These are phyloP conservation scores for Thecaphora thlaspeos DNA, from an alignment of 1,284 basidiomycete species.

Conservation along the genomic window DNA sequence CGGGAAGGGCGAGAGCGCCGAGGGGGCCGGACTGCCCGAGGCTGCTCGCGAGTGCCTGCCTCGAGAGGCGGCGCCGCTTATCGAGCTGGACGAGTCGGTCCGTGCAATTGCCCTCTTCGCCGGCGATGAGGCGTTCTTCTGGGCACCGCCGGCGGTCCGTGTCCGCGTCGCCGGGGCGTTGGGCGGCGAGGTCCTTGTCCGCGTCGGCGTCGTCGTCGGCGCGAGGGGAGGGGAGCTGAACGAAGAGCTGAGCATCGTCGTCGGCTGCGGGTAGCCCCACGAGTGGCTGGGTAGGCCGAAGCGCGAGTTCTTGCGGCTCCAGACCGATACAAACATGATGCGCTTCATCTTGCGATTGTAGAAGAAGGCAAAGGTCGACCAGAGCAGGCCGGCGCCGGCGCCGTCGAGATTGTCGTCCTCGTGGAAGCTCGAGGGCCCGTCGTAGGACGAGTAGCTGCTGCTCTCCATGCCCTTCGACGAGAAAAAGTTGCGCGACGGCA, in stretches of 20 bases:
- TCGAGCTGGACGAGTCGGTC: conserved; percentile 29
- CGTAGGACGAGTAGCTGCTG: conserved; percentile 19
- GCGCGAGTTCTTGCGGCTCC: conserved; percentile 71
- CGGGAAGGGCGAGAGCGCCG: conserved; percentile 52
- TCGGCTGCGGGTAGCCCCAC: conserved; percentile 26
- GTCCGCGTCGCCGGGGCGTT: neutral
- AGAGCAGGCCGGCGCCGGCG: conserved; percentile 74
- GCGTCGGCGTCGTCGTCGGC: neutral
- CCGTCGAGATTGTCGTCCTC: conserved; percentile 66
- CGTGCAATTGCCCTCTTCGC: conserved; percentile 43
- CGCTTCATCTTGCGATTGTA: conserved; percentile 86
- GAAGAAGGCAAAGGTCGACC: conserved; percentile 98
- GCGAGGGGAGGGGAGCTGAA: conserved; percentile 18
- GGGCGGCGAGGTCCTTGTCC: neutral
- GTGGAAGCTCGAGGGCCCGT: conserved; percentile 21
- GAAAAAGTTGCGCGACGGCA: conserved; percentile 16
- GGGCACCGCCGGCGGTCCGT: conserved; percentile 1
- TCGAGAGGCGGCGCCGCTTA: conserved; percentile 16
- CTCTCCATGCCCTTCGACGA: conserved; percentile 15
- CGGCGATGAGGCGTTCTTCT: conserved; percentile 15
- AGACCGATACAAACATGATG: conserved; percentile 86
- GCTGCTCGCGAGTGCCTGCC: conserved; percentile 22
- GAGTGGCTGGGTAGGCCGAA: conserved; percentile 26
- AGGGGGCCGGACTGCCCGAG: conserved; percentile 51
- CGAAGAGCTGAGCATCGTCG: conserved; percentile 28